Evolutionary conservation across 2,329 filamentous ascomycete species (phyloP).

Genomic region (Didymella glomerata): DNA sequence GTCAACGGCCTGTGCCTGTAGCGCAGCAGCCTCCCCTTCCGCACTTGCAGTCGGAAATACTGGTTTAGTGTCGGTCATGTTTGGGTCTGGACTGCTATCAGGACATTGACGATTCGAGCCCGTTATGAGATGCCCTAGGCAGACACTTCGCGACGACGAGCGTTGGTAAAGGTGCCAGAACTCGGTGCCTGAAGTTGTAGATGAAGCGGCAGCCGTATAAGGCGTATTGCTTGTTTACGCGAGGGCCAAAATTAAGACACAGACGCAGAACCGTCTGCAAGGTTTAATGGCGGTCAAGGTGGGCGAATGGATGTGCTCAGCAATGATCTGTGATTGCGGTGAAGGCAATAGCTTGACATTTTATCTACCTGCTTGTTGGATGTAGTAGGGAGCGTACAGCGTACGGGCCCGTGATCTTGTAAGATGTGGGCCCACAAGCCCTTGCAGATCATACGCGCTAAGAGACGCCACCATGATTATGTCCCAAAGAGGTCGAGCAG

Average conservation of each 20-base stretch:
- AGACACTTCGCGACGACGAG: conserved; percentile 3
- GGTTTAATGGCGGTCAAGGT: not conserved
- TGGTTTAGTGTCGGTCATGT: conserved; percentile 7
- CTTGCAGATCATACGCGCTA: conserved; percentile 7
- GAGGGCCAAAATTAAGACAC: conserved; percentile 11
- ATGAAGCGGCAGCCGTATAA: conserved; percentile 1
- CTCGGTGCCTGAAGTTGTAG: conserved; percentile 10
- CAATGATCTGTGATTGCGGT: not conserved
- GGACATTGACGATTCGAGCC: not conserved
- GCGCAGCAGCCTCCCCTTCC: conserved; percentile 25
- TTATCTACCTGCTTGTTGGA: not conserved
- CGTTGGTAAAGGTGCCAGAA: conserved; percentile 7
- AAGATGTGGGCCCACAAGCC: not conserved
- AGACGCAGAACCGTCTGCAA: not conserved
- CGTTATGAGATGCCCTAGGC: conserved; percentile 6
- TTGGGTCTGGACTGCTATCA: not conserved
- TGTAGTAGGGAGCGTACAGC: conserved; percentile 1
- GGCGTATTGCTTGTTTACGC: conserved; percentile 7
- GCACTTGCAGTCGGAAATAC: conserved; percentile 2
- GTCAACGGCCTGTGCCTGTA: conserved; percentile 24
- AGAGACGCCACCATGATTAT: not conserved
- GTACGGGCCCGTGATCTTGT: conserved; percentile 1
- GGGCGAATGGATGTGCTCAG: not conserved
- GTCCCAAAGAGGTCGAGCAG: conserved; percentile 8
- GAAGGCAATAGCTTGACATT: not conserved